phyloP scores from a whole-genome alignment of 768 basidiomycete genomes.

The Coprinellus micaceus region DNA sequence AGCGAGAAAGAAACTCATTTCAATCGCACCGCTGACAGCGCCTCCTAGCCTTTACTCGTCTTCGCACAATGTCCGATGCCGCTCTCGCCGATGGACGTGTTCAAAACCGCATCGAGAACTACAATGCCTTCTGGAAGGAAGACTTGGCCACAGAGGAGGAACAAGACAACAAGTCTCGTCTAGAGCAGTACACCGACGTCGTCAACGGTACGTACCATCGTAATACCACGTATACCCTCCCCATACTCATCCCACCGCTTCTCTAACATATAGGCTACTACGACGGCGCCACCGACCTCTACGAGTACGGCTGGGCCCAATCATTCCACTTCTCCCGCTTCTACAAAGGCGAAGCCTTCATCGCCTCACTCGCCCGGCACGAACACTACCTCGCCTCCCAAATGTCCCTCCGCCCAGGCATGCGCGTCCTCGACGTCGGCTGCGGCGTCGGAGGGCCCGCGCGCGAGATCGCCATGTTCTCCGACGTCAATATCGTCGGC shows the following conservation, averaged over 20 bases:
- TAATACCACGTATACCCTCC: background rate
- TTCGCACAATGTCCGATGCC: conserved; percentile 13
- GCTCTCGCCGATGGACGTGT: conserved; percentile 52
- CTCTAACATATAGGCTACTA: conserved; percentile 69
- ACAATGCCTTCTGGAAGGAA: conserved; percentile 90
- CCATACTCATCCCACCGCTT: background rate
- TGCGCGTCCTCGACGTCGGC: conserved; percentile 97
- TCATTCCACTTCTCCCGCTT: conserved; percentile 98
- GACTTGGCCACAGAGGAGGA: conserved; percentile 67
- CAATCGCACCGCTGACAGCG: no score
- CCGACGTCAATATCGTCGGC: conserved; percentile 80
- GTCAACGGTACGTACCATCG: conserved; percentile 70
- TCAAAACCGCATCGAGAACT: conserved; percentile 70
- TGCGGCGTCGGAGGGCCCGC: conserved; percentile 98
- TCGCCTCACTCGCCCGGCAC: conserved; percentile 82
- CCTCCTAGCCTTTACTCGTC: no score
- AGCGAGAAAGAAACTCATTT: no score
- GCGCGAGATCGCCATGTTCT: conserved; percentile 88
- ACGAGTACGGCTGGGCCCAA: conserved; percentile 90
- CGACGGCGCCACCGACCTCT: conserved; percentile 92
- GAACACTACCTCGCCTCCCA: conserved; percentile 94
- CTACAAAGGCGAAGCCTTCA: conserved; percentile 83
- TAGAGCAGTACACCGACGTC: conserved; percentile 85
- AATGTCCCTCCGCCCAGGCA: conserved; percentile 81
- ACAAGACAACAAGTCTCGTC: conserved; percentile 64